Percentiles rank a stretch among this genome's conserved stretches.
Evolutionary conservation across 306 rosid genomes (phyloP).

Genomic region (Cicer yamashitae): DNA sequence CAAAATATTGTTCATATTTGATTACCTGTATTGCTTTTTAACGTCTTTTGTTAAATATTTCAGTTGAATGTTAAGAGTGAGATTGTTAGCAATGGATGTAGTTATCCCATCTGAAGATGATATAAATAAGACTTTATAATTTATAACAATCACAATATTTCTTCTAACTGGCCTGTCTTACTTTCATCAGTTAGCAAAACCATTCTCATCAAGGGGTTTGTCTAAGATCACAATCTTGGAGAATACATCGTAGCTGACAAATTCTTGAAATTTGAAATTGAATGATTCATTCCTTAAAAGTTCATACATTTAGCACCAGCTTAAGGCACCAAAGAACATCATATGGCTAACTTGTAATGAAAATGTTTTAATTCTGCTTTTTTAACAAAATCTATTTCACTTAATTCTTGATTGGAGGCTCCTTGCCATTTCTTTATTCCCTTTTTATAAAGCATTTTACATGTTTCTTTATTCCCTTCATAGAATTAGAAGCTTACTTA

Average conservation of each 20-base stretch:
- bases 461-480: too few species aligned
- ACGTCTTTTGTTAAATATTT: constrained; percentile 8
- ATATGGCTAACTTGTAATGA: constrained; percentile 13
- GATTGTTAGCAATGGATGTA: constrained; percentile 20
- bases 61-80: constrained; percentile 26
- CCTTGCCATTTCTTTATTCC: constrained; percentile 28
- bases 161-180: background rate
- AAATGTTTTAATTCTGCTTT: constrained; percentile 11
- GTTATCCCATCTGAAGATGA: constrained; percentile 7
- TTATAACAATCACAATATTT: constrained; percentile 6
- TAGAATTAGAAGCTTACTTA: constrained; percentile 15
- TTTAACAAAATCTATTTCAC: constrained; percentile 16
- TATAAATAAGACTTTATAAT: constrained; percentile 6
- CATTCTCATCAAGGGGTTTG: constrained; percentile 17
- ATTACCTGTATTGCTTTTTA: background rate
- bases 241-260: constrained; percentile 26
- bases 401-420: constrained; percentile 25
- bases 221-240: constrained; percentile 24
- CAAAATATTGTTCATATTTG: background rate
- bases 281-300: background rate
- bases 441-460: background rate
- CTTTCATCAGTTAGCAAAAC: constrained; percentile 8
- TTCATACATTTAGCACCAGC: constrained; percentile 8
- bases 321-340: constrained; percentile 12
- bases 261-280: constrained; percentile 34